These are phyloP conservation scores for Physcomitrium patens DNA, from an alignment of 225 moss, liverwort and hornwort genomes.

Conservation along the genomic window DNA sequence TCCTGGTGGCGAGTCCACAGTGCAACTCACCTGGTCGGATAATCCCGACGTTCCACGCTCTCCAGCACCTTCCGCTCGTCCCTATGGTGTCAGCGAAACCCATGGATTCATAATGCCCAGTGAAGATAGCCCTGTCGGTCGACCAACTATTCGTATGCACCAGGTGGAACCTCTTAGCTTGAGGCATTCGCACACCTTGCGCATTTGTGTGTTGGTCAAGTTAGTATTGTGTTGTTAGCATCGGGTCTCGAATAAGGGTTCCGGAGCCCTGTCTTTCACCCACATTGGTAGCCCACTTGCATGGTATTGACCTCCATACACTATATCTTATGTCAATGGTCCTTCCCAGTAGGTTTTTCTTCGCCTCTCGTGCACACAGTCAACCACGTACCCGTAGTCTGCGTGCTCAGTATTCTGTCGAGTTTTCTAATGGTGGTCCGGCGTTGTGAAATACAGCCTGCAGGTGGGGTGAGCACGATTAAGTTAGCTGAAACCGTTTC, in stretches of 20 bases:
- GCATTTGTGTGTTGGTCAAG: too few relatives aligned
- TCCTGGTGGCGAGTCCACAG: conserved; percentile 58
- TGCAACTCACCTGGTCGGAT: conserved; percentile 60
- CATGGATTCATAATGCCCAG: conserved; percentile 79
- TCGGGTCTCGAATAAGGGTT: background rate
- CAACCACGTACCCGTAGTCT: background rate
- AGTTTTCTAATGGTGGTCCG: conserved; percentile 1
- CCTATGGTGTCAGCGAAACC: conserved; percentile 89
- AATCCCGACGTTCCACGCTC: conserved; percentile 48
- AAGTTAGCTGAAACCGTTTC: conserved; percentile 61
- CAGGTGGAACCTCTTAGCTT: conserved; percentile 57
- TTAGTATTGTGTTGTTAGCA: background rate
- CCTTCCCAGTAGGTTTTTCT: too few relatives aligned
- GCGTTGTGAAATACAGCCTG: conserved; percentile 52
- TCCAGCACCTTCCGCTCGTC: conserved; percentile 52
- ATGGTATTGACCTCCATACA: background rate
- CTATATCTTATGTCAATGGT: background rate
- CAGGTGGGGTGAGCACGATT: conserved; percentile 67
- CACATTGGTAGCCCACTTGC: background rate
- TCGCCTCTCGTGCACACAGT: background rate
- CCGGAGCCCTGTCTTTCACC: background rate
- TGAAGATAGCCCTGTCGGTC: conserved; percentile 81
- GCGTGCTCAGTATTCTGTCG: background rate
- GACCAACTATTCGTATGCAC: conserved; percentile 75
- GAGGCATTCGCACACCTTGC: background rate